Evolutionary conservation across 78 protist species (phyloP).

Genomic region (Dictyostelium firmibasis): DNA sequence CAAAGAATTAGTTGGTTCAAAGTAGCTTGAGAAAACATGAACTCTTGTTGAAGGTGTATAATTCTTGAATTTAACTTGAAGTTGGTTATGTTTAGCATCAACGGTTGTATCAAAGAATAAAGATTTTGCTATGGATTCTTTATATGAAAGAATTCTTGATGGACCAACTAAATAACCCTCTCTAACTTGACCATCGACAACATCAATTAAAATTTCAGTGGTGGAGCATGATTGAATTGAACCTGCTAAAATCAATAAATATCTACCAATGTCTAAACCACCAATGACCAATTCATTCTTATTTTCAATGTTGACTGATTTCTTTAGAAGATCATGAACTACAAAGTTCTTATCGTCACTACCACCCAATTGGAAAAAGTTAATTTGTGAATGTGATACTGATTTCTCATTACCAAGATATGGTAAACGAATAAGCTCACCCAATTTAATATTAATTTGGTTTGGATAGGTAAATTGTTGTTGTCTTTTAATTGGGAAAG

Average conservation of each 20-base stretch:
- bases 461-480: constrained; percentile 20
- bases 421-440: constrained; percentile 30
- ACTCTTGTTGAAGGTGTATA: constrained; percentile 34
- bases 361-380: constrained; percentile 17
- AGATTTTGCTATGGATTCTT: not conserved
- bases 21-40: constrained; percentile 25
- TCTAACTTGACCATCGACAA: constrained; percentile 52
- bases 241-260: not conserved
- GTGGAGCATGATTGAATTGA: not conserved
- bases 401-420: constrained; percentile 14
- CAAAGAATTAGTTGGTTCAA: not conserved
- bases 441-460: not conserved
- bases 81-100: not conserved
- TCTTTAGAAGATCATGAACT: not conserved
- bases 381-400: not conserved
- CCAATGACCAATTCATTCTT: not conserved
- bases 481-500: not conserved
- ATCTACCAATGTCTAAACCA: not conserved
- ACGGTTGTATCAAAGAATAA: not conserved
- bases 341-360: not conserved
- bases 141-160: not conserved
- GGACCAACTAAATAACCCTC: constrained; percentile 35
- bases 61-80: constrained; percentile 1
- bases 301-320: not conserved
- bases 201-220: constrained; percentile 11